Evolutionary conservation across 257 asterid genomes (phyloP), one percentile per base, ranked within the genome.

Genomic region (Solanum phureja): DNA sequence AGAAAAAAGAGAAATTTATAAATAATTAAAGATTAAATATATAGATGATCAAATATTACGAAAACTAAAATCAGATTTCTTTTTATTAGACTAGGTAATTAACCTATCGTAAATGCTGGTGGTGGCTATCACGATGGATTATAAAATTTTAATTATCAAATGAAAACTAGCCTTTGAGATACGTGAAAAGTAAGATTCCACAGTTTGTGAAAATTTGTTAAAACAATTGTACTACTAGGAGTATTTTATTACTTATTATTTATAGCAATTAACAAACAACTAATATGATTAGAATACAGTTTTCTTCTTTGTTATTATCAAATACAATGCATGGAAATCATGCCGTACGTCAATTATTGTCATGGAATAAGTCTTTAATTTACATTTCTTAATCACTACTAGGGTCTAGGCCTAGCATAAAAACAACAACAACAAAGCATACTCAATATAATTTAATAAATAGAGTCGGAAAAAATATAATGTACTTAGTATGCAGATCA

Each of bases 391-490:
- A 81, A 27, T 27, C 2, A 75, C 56, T 58, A 58, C 29, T 29
- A 29, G 29, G 1, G 29, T 29, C 24, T 58, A 52, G 62, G 19
- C 16, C 62, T 52, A 18, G 62, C n/a, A 52, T 52, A 6, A 52
- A 6, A 56, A 56, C 19, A 16, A 52, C 3, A 5, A 52, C 3
- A 14, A 14, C 8, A 56, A 6, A 18, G 0, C 4, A 18, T 56
- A 56, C 62, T 56, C 64, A 56, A 56, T 56, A 6, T 18, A 56
- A 56, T 56, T 18, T 56, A 18, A 56, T 18, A 13, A 49, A 14
- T 49, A 6, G 11, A 38, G 44, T 38, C 0, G 44, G 0, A 38
- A 38, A 0, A 2, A 14, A 49, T 56, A 52, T 52, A 16, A 0
- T 52, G 4, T 6, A 52, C 3, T 52, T 52, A 16, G 23, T 52